phyloP scores from a whole-genome alignment of 2,329 filamentous ascomycete species.

The Ascochyta lentis region DNA sequence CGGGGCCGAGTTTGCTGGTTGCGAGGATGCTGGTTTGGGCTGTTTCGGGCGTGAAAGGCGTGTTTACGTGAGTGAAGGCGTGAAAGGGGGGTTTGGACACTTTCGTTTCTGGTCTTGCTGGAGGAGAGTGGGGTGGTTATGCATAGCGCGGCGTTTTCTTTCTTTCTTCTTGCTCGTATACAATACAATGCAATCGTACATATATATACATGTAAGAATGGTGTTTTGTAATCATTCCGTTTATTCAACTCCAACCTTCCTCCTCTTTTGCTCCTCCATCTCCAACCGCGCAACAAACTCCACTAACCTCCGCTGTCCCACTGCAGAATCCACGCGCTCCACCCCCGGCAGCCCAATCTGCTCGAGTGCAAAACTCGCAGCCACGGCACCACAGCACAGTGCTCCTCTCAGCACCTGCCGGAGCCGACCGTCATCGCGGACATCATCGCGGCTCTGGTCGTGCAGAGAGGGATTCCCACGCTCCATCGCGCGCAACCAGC shows the following conservation, averaged over 20 bases:
- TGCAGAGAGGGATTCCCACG: no score
- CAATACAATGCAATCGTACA: no score
- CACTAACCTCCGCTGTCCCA: neutral
- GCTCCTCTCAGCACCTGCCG: conserved; percentile 6
- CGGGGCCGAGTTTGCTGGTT: conserved; percentile 37
- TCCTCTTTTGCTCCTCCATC: neutral
- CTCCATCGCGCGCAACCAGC: conserved; percentile 13
- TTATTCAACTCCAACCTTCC: neutral
- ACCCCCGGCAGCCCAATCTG: conserved; percentile 28
- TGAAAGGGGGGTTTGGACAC: no score
- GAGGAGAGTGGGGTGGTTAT: neutral
- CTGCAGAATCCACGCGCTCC: neutral
- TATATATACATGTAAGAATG: no score
- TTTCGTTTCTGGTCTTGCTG: no score
- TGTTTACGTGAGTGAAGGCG: conserved; percentile 7
- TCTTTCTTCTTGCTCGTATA: no score
- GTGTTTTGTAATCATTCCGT: neutral
- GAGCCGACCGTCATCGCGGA: no score
- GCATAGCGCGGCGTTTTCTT: no score
- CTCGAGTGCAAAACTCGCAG: conserved; percentile 32
- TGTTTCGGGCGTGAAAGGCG: conserved; percentile 25
- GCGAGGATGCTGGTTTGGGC: conserved; percentile 36
- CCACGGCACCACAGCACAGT: conserved; percentile 23
- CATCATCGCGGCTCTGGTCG: no score
- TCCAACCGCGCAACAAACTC: neutral